Base-by-base conservation (phyloP, 768 basidiomycete species). In the Tulasnella sp. region DNA sequence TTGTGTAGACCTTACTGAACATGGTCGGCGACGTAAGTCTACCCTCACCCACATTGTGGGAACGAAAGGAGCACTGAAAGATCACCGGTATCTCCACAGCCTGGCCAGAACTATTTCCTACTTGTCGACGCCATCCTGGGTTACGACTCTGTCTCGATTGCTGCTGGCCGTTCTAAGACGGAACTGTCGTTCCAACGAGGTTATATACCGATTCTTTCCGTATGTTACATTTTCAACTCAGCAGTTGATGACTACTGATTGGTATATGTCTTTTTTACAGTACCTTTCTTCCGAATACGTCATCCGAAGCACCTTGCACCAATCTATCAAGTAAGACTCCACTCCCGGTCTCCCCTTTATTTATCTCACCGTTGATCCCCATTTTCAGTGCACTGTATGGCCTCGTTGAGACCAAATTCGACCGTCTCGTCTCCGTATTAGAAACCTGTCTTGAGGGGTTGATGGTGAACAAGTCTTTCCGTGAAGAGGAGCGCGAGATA, bases 261-360 rank as follows among this genome's bases (percentile, higher is more conserved):
- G 3, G 17, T 15, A 7, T 46, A 4, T 34, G 8, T 43, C 2
- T 10, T 19, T 45, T 12, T 17, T 17, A 7, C 43, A 84, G 81
- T 82, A 81, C 65, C 67, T 80, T 42, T 75, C 82, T 0, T 82
- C 82, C 8, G 77, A 80, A 19, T 76, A 77, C 49, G 75, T 84
- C 5, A 65, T 82, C 41, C 80, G 80, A 66, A 81, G 78, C 61
- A 82, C 78, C 0, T 62, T 81, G 24, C 71, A 68, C 15, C 74
- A 76, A 44, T 68, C 72, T 34, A 74, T 77, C 42, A 83, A 83
- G 81, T 81, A 65, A 51, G 75, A 63, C 0, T 3, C 34, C 4
- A 7, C 8, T 19, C 4, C 21, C 10, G 15, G 3, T 29, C n/a
- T 3, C 19, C 27, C 24, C 44, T 41, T n/a, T 54, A 42, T 30